Conservation (phyloP, 2,329 filamentous ascomycete genomes). For the Harringtonia aguacate region DNA sequence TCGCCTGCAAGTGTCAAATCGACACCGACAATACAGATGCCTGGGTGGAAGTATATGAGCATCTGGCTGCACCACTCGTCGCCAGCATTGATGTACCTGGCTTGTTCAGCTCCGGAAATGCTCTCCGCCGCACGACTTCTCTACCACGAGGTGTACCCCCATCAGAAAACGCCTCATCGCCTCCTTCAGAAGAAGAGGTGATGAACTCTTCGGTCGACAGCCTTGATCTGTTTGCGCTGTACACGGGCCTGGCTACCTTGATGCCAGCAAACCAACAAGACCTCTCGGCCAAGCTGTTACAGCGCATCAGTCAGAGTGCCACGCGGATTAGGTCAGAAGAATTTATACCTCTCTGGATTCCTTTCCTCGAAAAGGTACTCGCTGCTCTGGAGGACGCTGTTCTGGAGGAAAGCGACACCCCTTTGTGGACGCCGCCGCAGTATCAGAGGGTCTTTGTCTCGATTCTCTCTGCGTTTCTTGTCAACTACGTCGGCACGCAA, state of each 20-base stretch:
- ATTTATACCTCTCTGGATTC: neutral
- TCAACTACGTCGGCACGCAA: neutral
- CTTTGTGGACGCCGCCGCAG: neutral
- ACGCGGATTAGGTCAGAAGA: neutral
- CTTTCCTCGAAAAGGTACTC: neutral
- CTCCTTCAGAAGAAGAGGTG: neutral
- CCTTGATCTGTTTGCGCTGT: neutral
- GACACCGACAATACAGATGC: neutral
- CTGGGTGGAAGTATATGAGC: neutral
- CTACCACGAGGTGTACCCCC: too few relatives aligned
- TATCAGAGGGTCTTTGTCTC: neutral
- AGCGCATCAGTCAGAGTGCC: neutral
- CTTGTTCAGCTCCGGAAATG: neutral
- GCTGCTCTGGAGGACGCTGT: too few relatives aligned
- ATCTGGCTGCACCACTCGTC: neutral
- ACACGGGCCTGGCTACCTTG: neutral
- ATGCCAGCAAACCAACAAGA: neutral
- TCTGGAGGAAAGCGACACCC: neutral
- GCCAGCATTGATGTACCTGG: neutral
- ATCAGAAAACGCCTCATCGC: neutral
- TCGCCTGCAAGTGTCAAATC: neutral
- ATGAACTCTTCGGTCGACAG: neutral
- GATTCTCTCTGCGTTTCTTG: neutral
- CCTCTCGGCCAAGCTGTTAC: neutral
- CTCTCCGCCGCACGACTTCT: neutral